Conservation (phyloP, 257 asterid genomes). For the Solanum acaule region DNA sequence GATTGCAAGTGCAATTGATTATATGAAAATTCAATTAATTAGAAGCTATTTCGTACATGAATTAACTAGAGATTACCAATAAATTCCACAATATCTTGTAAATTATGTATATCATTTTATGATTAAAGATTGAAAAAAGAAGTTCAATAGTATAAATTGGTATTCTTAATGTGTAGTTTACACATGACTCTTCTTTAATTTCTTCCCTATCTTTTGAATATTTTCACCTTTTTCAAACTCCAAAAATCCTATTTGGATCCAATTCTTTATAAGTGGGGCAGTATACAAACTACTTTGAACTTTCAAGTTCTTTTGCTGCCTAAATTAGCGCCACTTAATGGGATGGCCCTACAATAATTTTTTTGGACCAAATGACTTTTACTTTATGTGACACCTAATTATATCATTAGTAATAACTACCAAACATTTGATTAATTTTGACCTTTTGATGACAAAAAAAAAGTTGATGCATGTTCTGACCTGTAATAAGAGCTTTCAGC, state of each 20-base stretch:
- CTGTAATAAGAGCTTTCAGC: not conserved
- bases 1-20: not conserved
- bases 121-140: not conserved
- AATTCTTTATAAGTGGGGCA: not conserved
- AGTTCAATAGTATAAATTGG: not conserved
- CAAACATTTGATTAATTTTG: not conserved
- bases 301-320: not conserved
- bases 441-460: not conserved
- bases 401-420: not conserved
- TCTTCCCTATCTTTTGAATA: not conserved
- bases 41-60: too few species aligned
- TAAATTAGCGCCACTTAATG: not conserved
- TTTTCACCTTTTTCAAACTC: not conserved
- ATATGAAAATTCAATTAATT: not conserved
- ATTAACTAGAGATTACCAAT: too few species aligned
- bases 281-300: not conserved
- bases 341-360: not conserved
- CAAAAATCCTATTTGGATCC: not conserved
- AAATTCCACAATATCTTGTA: not conserved
- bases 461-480: not conserved
- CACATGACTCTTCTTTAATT: not conserved
- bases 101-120: not conserved
- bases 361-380: not conserved
- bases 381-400: not conserved
- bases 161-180: not conserved